Evolutionary conservation across 495 filamentous ascomycete genomes (phyloP).

Genomic region (Aspergillus olivimuriae): DNA sequence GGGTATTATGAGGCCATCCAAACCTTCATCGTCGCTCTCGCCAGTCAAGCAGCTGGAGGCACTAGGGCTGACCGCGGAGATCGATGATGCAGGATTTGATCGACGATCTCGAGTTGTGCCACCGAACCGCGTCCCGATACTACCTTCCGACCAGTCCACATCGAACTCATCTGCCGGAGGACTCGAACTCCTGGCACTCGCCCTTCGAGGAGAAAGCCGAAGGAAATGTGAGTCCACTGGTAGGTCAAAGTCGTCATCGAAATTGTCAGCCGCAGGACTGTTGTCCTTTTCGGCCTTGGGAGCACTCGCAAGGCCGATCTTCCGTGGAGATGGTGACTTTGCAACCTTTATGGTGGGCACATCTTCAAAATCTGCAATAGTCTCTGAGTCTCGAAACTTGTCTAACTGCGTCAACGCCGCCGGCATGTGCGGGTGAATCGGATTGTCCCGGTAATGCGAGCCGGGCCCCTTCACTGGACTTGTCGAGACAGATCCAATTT

Average conservation of each 20-base stretch:
- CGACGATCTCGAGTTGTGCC: slow-evolving; percentile 71
- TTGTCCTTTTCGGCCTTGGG: slow-evolving; percentile 21
- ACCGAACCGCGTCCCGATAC: slow-evolving; percentile 79
- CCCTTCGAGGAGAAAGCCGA: slow-evolving; percentile 52
- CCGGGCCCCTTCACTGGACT: slow-evolving; percentile 32
- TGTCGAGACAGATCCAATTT: slow-evolving; percentile 47
- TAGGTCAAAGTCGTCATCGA: slow-evolving; percentile 73
- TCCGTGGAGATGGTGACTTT: slow-evolving; percentile 48
- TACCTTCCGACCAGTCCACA: slow-evolving; percentile 84
- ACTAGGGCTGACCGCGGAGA: slow-evolving; percentile 84
- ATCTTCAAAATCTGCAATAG: slow-evolving; percentile 57
- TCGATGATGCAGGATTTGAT: slow-evolving; percentile 76
- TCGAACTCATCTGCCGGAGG: slow-evolving; percentile 69
- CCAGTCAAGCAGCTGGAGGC: slow-evolving; percentile 80
- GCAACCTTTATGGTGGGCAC: slow-evolving; percentile 64
- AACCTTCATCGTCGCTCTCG: slow-evolving; percentile 91
- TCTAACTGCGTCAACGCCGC: slow-evolving; percentile 39
- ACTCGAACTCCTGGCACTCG: slow-evolving; percentile 50
- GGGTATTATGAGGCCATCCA: slow-evolving; percentile 80
- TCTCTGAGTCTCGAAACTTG: slow-evolving; percentile 55
- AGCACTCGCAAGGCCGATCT: slow-evolving; percentile 23
- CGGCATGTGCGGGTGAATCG: slow-evolving; percentile 21
- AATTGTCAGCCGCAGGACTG: slow-evolving; percentile 50
- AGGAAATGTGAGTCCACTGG: slow-evolving; percentile 53
- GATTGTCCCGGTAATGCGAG: slow-evolving; percentile 27